phyloP scores from a whole-genome alignment of 352 stramenopile genomes.

The Phytophthora palmivora region DNA sequence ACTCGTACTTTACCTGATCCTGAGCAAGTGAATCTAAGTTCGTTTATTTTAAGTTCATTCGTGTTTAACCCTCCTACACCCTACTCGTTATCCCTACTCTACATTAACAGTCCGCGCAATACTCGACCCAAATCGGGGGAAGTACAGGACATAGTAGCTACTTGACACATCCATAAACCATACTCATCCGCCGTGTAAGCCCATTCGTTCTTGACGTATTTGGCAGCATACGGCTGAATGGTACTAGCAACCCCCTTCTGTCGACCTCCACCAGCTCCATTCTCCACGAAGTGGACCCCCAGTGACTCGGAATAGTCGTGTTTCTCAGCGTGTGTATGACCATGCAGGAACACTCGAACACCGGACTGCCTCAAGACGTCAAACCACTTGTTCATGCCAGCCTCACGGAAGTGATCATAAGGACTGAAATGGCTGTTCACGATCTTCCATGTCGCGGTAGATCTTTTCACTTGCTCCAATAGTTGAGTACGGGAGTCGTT shows the following conservation, averaged over 20 bases:
- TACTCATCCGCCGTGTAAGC: constrained; percentile 31
- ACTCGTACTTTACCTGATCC: too few relatives aligned
- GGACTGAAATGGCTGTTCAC: constrained; percentile 31
- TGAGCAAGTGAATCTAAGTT: too few relatives aligned
- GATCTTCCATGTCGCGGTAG: constrained; percentile 36
- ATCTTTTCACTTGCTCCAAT: constrained; percentile 3
- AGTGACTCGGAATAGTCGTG: constrained; percentile 52
- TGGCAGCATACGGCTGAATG: constrained; percentile 48
- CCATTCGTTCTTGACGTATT: constrained; percentile 60
- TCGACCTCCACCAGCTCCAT: constrained; percentile 67
- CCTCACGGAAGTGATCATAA: constrained; percentile 21
- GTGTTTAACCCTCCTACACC: too few relatives aligned
- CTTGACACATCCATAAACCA: constrained; percentile 20
- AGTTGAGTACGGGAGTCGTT: constrained; percentile 15
- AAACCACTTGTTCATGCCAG: constrained; percentile 23
- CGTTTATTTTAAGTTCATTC: too few relatives aligned
- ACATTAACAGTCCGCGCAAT: too few relatives aligned
- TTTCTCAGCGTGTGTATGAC: constrained; percentile 42
- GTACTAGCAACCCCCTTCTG: constrained; percentile 57
- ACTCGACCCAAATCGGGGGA: too few relatives aligned
- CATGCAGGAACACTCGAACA: constrained; percentile 54
- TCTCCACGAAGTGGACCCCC: constrained; percentile 72
- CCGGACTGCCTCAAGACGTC: constrained; percentile 20
- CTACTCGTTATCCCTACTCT: too few relatives aligned
- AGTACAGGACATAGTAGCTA: too few relatives aligned